Base-by-base conservation (phyloP, 1,139 yeast genomes). In the Martiniozyma asiatica region DNA sequence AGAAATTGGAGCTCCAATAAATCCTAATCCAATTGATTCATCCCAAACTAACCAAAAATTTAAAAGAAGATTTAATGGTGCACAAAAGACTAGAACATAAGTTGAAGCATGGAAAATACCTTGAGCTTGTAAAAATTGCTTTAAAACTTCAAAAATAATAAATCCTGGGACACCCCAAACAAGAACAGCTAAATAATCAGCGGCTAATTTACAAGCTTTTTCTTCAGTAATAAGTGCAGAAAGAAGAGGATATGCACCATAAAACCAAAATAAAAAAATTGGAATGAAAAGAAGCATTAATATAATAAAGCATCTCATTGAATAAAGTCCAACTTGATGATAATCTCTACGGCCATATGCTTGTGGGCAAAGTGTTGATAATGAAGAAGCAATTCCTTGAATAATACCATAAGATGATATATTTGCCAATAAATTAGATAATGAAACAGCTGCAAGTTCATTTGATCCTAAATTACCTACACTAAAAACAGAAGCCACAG, bases 401-500 rank as follows among this genome's bases (percentile, higher is more conserved):
- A 77, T 72, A 11, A 77, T 65, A 21, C 82, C 80, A 41, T 74
- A 71, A 0, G 81, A 80, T 3, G 81, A 67, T 27, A 78, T 76
- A 45, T 76, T 78, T 2, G 85, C 82, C 3, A 85, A 70, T 77
- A 78, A 73, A 20, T 81, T 69, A 8, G 81, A 72, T 34, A 78
- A 57, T 22, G 84, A 73, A 8, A 78, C 81, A 1, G 80, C 82
- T 4, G 76, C 84, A 37, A 81, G 59, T 50, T 79, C 84, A 20
- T 65, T 63, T 32, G 78, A 72, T n/a, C 95, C 95, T 33, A 82
- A 57, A 46, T 79, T 77, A 6, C 94, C 93, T 9, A 79, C 93
- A 8, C 80, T 70, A 48, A 81, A 80, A 15, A 84, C 81, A 0
- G 92, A 77, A 0, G 94, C 87, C 31, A 82, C 79, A 0, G 89